phyloP scores from a whole-genome alignment of 306 rosid species.

The Acacia confusa region DNA sequence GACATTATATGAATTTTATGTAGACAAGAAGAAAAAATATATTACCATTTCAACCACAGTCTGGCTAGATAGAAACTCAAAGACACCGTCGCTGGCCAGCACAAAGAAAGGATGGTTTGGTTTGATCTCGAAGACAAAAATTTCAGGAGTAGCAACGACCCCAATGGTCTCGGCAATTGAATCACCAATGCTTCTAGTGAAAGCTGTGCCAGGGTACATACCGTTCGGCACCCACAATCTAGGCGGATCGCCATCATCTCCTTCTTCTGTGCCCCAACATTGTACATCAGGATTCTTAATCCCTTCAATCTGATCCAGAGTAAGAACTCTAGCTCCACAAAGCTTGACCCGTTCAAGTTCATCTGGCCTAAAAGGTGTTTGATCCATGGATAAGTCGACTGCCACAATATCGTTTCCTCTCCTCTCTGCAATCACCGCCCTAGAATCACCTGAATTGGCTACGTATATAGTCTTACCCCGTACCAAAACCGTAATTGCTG shows the following conservation, averaged over 20 bases:
- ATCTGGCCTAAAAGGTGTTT: constrained; percentile 81
- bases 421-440: constrained; percentile 87
- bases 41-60: constrained; percentile 93
- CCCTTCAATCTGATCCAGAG: constrained; percentile 99
- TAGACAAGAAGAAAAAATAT: constrained; percentile 18
- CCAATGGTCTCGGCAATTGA: constrained; percentile 93
- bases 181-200: constrained; percentile 93
- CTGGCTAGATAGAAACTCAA: constrained; percentile 97
- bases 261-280: constrained; percentile 94
- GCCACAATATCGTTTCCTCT: constrained; percentile 80
- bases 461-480: constrained; percentile 76
- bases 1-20: constrained; percentile 1
- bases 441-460: constrained; percentile 94
- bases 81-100: constrained; percentile 96
- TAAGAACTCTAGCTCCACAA: constrained; percentile 93
- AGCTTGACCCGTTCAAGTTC: constrained; percentile 87
- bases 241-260: constrained; percentile 97
- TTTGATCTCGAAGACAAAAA: constrained; percentile 84
- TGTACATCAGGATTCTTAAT: constrained; percentile 88
- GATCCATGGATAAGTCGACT: constrained; percentile 89
- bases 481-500: constrained; percentile 82
- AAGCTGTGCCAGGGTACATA: constrained; percentile 98
- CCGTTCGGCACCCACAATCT: constrained; percentile 96
- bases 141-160: constrained; percentile 95
- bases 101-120: constrained; percentile 85